These are phyloP conservation scores for Lanmaoa pseudosensibilis DNA, from an alignment of 768 basidiomycete species.

Conservation along the genomic window DNA sequence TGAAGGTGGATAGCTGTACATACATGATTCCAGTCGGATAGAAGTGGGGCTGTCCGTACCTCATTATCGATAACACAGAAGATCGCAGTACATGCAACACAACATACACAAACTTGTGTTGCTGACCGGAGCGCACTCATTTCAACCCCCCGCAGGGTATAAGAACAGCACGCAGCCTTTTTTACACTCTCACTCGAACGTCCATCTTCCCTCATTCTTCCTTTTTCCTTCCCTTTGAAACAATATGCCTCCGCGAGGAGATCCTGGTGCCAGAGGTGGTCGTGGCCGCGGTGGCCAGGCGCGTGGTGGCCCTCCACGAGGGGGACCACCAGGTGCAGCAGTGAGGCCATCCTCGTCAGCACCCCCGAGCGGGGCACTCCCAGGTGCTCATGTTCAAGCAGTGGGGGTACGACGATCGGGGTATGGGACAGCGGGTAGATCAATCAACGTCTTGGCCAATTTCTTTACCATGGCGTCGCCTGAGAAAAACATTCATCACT, in stretches of 20 bases:
- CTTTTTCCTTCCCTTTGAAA: neutral
- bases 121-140: neutral
- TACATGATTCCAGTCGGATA: neutral
- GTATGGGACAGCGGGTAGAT: conserved; percentile 57
- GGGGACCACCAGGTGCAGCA: conserved; percentile 23
- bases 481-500: conserved; percentile 66
- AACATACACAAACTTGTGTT: conserved; percentile 30
- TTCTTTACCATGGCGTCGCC: conserved; percentile 66
- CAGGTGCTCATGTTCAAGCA: conserved; percentile 42
- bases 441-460: conserved; percentile 50
- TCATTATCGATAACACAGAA: conserved; percentile 25
- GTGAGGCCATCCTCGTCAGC: conserved; percentile 18
- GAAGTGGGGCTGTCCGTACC: neutral
- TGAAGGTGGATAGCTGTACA: conserved; percentile 5
- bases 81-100: conserved; percentile 10
- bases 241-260: conserved; percentile 42
- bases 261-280: conserved; percentile 26
- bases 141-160: conserved; percentile 10
- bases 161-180: conserved; percentile 15
- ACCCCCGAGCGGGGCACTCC: conserved; percentile 35
- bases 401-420: conserved; percentile 70
- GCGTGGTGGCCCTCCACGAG: conserved; percentile 33
- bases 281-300: conserved; percentile 29
- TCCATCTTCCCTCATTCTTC: conserved; percentile 13
- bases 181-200: conserved; percentile 16